phyloP scores from a whole-genome alignment of 768 basidiomycete species.

The Amylocystis lapponica region DNA sequence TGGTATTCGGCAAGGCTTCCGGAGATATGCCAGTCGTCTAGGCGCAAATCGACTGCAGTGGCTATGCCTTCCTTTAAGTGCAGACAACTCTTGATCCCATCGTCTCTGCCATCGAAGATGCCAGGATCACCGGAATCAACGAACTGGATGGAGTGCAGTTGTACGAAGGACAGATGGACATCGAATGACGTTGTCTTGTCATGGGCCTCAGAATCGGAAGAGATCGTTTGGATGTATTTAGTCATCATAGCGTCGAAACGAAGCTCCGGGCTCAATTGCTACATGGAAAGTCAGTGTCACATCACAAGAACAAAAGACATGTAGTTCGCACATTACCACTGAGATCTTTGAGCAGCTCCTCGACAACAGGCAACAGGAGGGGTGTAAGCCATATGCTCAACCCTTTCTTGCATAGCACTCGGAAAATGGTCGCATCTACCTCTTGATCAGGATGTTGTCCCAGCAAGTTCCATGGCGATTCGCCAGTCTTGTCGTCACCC shows the following conservation, averaged over 20 bases:
- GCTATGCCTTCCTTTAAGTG: too few species aligned
- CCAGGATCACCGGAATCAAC: too few species aligned
- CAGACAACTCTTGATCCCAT: too few species aligned
- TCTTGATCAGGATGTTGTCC: too few species aligned
- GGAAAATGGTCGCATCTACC: constrained; percentile 29
- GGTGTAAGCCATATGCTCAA: constrained; percentile 50
- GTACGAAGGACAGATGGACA: constrained; percentile 33
- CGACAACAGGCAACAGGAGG: constrained; percentile 40
- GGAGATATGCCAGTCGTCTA: too few species aligned
- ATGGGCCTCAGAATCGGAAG: constrained; percentile 5
- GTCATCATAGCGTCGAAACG: constrained; percentile 38
- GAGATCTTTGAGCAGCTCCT: constrained; percentile 42
- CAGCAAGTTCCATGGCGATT: too few species aligned
- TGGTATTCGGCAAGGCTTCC: too few species aligned
- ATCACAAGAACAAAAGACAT: not conserved
- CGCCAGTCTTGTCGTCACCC: too few species aligned
- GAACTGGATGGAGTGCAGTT: constrained; percentile 36
- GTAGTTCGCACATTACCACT: constrained; percentile 38
- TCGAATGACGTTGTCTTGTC: constrained; percentile 31
- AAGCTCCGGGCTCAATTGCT: constrained; percentile 35
- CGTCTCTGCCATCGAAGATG: too few species aligned
- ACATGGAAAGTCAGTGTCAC: constrained; percentile 1
- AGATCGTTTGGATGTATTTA: constrained; percentile 29
- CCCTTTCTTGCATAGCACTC: constrained; percentile 34
- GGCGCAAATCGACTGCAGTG: too few species aligned